Evolutionary conservation across 176 grass and related monocot genomes (phyloP), one percentile per base, ranked within the genome.

Genomic region (Paspalum notatum): DNA sequence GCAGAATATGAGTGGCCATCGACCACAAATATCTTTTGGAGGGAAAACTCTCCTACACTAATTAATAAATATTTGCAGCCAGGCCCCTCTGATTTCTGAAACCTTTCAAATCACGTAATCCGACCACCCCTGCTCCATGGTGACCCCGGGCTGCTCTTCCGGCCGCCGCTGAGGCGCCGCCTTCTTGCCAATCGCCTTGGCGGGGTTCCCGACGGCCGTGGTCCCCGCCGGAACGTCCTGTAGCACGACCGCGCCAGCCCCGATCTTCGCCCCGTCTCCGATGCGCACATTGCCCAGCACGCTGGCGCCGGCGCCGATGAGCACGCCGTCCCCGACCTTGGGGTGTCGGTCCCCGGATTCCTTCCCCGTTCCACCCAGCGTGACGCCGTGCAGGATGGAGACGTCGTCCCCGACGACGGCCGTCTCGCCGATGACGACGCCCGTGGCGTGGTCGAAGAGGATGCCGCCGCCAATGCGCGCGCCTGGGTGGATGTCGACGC

Each of bases 401-500:
- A 94, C 92, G 67, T 93, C 79, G 74, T 93, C 32, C 2, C 92
- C 90, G 3, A 99, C 67, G 24, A 93, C 88, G 21, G 92, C 96
- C 17, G 96, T 95, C 86, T 99, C 96, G 2, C 92, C 96, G 78
- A 99, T 90, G 55, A 99, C 92, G 56, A 99, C 53, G 9, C 92
- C 96, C 0, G 96, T 99, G 9, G 96, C 96, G 80, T 99, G 96
- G 92, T 99, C 96, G 62, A 99, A 21, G 5, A 99, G 77, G 72
- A 99, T 83, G n/a, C 96, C 96, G 9, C 80, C 24, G 10, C 96
- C 96, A 26, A 99, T 90, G 74, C 81, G 85, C 60, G 96, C 96
- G 12, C 86, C 92, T 0, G 96, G 96, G 86, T 99, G 96, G 89
- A 99, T 95, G 87, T 99, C 96, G 12, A 99, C 96, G 37, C 88